Conservation (phyloP, 495 filamentous ascomycete species). For the Emericellopsis terricola region DNA sequence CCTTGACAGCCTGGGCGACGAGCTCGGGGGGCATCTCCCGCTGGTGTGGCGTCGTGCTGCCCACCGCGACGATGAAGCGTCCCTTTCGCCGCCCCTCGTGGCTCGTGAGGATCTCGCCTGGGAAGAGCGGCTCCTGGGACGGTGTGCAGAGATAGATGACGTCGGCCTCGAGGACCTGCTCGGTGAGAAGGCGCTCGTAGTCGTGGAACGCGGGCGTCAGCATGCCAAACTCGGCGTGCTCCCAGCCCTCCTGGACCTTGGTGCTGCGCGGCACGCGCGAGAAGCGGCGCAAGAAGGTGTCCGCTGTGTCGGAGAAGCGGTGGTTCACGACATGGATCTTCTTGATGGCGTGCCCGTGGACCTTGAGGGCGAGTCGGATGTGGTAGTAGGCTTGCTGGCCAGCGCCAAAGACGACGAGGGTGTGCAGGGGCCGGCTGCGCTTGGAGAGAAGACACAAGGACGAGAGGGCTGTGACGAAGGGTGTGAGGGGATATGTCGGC, state of each 20-base stretch:
- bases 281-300: constrained; percentile 36
- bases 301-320: constrained; percentile 39
- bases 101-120: constrained; percentile 39
- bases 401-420: constrained; percentile 70
- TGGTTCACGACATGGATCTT: constrained; percentile 62
- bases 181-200: constrained; percentile 44
- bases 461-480: constrained; percentile 81
- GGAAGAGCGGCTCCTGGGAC: constrained; percentile 25
- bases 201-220: constrained; percentile 56
- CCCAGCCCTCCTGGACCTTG: constrained; percentile 35
- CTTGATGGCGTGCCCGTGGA: constrained; percentile 53
- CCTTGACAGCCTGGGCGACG: constrained; percentile 45
- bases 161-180: constrained; percentile 49
- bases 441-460: constrained; percentile 56
- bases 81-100: constrained; percentile 56
- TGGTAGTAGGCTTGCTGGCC: constrained; percentile 92
- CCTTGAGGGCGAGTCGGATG: constrained; percentile 59
- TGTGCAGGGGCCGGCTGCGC: constrained; percentile 50
- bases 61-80: constrained; percentile 62
- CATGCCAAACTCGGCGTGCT: constrained; percentile 45
- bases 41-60: constrained; percentile 75
- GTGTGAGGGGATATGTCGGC: too few species aligned
- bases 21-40: constrained; percentile 65
- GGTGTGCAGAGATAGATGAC: constrained; percentile 59
- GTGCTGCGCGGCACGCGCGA: constrained; percentile 28